Evolutionary conservation across 805 yeast species (phyloP).

Genomic region (Candida arabinofermentans): DNA sequence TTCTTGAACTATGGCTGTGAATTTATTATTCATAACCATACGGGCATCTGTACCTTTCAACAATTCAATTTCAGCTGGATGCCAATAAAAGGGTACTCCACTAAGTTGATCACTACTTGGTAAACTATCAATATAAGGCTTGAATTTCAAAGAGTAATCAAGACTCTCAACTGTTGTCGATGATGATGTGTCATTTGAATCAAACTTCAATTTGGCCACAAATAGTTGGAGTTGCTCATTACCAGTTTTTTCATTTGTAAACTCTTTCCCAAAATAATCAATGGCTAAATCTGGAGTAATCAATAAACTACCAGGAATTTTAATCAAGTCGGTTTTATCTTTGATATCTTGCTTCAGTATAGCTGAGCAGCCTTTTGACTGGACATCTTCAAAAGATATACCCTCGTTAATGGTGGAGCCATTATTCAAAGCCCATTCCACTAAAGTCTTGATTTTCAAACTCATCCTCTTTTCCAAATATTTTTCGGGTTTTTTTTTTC

Average conservation of each 20-base stretch:
- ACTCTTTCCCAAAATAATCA: conserved; percentile 19
- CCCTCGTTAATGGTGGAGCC: conserved; percentile 35
- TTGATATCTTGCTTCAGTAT: conserved; percentile 15
- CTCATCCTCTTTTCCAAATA: not conserved
- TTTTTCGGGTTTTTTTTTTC: no score
- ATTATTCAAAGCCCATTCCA: conserved; percentile 30
- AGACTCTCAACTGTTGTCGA: conserved; percentile 12
- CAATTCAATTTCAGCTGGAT: conserved; percentile 41
- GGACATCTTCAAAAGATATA: conserved; percentile 30
- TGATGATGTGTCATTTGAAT: conserved; percentile 10
- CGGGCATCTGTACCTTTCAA: conserved; percentile 69
- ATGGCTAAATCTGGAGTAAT: conserved; percentile 36
- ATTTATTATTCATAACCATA: conserved; percentile 46
- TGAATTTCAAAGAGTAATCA: conserved; percentile 25
- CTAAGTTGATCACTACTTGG: conserved; percentile 40
- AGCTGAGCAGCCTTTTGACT: conserved; percentile 33
- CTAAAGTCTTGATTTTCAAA: conserved; percentile 19
- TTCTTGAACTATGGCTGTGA: conserved; percentile 48
- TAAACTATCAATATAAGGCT: conserved; percentile 45
- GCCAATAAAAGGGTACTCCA: conserved; percentile 69
- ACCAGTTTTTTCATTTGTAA: conserved; percentile 8
- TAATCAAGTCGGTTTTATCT: conserved; percentile 24
- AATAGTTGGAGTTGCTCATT: conserved; percentile 37
- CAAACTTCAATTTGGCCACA: conserved; percentile 41
- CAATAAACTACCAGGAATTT: conserved; percentile 35